Evolutionary conservation across 2,329 filamentous ascomycete species (phyloP).

Genomic region (Nothomitra cinnamomea): DNA sequence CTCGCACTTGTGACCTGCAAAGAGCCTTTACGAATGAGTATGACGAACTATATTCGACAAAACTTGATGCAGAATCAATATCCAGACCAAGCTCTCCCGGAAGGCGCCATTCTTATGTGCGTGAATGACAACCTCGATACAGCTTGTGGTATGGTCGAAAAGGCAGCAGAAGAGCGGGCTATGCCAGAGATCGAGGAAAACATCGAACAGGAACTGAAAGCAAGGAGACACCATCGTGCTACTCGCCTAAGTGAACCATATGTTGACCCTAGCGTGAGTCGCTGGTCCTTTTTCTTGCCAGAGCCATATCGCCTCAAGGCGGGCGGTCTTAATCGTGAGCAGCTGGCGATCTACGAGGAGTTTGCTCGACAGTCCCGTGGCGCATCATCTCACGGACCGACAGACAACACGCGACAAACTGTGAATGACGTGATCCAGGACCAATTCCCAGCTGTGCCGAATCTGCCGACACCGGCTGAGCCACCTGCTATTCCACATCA

Average conservation of each 20-base stretch:
- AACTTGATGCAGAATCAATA: conserved; percentile 47
- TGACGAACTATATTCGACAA: conserved; percentile 84
- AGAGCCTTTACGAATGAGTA: conserved; percentile 87
- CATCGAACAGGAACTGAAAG: conserved; percentile 64
- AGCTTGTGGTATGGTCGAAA: conserved; percentile 85
- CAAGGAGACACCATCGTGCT: conserved; percentile 56
- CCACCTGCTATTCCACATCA: conserved; percentile 43
- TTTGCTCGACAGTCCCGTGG: conserved; percentile 74
- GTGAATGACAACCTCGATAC: conserved; percentile 94
- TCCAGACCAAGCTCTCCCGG: conserved; percentile 58
- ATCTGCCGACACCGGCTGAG: conserved; percentile 44
- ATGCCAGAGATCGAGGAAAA: conserved; percentile 90
- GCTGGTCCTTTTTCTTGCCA: conserved; percentile 87
- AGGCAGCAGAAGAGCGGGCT: conserved; percentile 85
- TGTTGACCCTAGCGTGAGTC: conserved; percentile 62
- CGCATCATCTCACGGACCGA: conserved; percentile 34
- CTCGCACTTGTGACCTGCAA: conserved; percentile 96
- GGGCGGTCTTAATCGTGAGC: conserved; percentile 70
- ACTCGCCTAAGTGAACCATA: conserved; percentile 71
- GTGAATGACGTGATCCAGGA: conserved; percentile 46
- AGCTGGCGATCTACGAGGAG: conserved; percentile 92
- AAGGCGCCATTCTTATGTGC: conserved; percentile 95
- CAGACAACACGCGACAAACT: conserved; percentile 39
- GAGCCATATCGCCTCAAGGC: conserved; percentile 81
- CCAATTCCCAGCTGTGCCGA: conserved; percentile 40